Percentiles rank a stretch among this genome's conserved stretches.
These are phyloP conservation scores for Coffea humblotiana DNA, from an alignment of 305 asterid species.

Conservation along the genomic window DNA sequence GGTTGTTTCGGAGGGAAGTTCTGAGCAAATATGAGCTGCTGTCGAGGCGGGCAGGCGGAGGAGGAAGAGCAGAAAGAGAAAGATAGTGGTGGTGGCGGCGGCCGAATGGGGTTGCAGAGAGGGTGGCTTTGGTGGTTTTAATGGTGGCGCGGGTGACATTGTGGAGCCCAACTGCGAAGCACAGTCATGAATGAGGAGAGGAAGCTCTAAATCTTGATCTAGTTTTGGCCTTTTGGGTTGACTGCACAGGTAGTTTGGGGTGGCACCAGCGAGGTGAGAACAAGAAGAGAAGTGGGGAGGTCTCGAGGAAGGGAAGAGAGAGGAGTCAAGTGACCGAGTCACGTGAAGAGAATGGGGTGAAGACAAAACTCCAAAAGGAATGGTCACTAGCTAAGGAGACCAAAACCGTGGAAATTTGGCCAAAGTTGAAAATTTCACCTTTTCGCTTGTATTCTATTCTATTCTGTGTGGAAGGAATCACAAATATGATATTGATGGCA, in stretches of 20 bases:
- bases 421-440: not conserved
- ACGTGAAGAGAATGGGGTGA: constrained; percentile 51
- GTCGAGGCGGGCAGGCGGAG: constrained; percentile 21
- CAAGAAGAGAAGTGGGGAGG: constrained; percentile 12
- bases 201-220: constrained; percentile 53
- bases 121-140: constrained; percentile 17
- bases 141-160: constrained; percentile 21
- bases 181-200: constrained; percentile 28
- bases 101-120: constrained; percentile 23
- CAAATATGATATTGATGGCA: not conserved
- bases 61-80: constrained; percentile 24
- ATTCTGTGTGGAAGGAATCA: not conserved
- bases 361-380: constrained; percentile 36
- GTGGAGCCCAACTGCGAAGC: constrained; percentile 28
- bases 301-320: constrained; percentile 38
- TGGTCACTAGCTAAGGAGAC: constrained; percentile 26
- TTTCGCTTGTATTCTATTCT: not conserved
- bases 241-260: constrained; percentile 22
- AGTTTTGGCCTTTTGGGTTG: constrained; percentile 27
- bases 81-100: constrained; percentile 22
- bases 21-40: constrained; percentile 37
- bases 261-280: not conserved
- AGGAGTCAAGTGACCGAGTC: constrained; percentile 22
- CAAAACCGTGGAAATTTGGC: constrained; percentile 25
- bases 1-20: constrained; percentile 13